Percentiles rank a stretch among this genome's conserved stretches.
phyloP scores from a whole-genome alignment of 2,329 filamentous ascomycete genomes.

The Talaromyces sp. region DNA sequence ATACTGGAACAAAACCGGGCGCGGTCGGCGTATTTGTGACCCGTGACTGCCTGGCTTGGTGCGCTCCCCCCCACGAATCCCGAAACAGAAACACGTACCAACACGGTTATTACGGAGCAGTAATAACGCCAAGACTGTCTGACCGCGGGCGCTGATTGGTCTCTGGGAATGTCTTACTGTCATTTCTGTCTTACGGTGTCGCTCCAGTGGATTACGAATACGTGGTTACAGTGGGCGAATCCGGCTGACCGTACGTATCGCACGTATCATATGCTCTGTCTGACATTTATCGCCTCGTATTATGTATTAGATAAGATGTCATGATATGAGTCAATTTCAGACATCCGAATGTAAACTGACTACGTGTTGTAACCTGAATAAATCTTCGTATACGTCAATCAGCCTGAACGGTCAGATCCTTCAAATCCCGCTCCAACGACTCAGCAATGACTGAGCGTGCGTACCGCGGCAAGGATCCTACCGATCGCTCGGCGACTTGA shows the following conservation, averaged over 20 bases:
- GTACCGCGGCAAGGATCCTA: not conserved
- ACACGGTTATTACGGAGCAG: slow-evolving; percentile 17
- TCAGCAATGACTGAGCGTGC: not conserved
- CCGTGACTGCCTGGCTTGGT: slow-evolving; percentile 9
- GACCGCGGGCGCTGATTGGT: slow-evolving; percentile 1
- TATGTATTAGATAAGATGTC: not conserved
- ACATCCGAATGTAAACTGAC: not conserved
- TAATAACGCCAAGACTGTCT: not conserved
- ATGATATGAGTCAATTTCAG: not conserved
- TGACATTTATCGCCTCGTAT: not conserved
- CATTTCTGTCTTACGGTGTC: slow-evolving; percentile 1
- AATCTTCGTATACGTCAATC: not conserved
- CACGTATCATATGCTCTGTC: slow-evolving; percentile 5
- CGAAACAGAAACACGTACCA: slow-evolving; percentile 9
- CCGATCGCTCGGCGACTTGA: not conserved
- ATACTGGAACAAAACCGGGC: slow-evolving; percentile 18
- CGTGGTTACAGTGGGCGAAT: slow-evolving; percentile 1
- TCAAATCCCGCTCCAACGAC: not conserved
- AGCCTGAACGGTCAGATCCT: not conserved
- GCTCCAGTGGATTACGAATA: slow-evolving; percentile 11
- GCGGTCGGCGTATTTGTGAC: slow-evolving; percentile 16
- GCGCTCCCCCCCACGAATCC: not conserved
- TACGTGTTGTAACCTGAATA: not conserved
- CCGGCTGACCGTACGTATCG: slow-evolving; percentile 2
- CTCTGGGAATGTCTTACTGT: not conserved